phyloP scores from a whole-genome alignment of 1,284 basidiomycete species.

The Ceratobasidium sp. region DNA sequence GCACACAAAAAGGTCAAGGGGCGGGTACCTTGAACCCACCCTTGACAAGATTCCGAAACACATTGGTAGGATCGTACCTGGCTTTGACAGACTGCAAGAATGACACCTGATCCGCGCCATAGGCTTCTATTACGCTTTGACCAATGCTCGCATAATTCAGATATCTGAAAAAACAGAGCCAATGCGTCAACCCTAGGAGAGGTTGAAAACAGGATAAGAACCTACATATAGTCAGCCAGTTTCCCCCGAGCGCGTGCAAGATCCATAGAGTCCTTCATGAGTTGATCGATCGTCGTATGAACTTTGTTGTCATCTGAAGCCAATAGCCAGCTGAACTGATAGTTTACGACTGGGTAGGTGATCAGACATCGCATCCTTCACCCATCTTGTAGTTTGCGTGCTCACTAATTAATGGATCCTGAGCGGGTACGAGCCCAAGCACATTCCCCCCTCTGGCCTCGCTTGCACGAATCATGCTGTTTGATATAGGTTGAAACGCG shows the following conservation, averaged over 20 bases:
- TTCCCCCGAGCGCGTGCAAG: slow-evolving; percentile 1
- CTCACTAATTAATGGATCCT: slow-evolving; percentile 15
- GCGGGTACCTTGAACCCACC: slow-evolving; percentile 25
- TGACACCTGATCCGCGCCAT: slow-evolving; percentile 7
- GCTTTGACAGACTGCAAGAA: slow-evolving; percentile 13
- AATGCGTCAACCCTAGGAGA: too few relatives aligned
- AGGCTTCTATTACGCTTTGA: slow-evolving; percentile 7
- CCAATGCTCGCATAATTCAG: slow-evolving; percentile 20
- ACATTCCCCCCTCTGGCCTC: slow-evolving; percentile 20
- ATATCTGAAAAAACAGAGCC: background rate
- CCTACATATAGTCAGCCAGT: slow-evolving; percentile 16
- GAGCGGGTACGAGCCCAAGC: background rate
- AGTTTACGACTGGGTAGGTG: slow-evolving; percentile 15
- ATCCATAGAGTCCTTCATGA: slow-evolving; percentile 9
- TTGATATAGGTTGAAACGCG: slow-evolving; percentile 21
- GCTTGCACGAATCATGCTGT: slow-evolving; percentile 35
- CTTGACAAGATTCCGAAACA: background rate
- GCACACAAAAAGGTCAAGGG: too few relatives aligned
- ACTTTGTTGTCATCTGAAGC: background rate
- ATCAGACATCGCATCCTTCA: background rate
- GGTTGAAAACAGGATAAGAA: background rate
- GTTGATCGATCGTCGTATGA: background rate
- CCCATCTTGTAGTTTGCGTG: too few relatives aligned
- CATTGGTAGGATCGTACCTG: slow-evolving; percentile 7
- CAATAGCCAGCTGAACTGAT: slow-evolving; percentile 27